A percentile compares a stretch with the other conserved stretches of the same genome.
Evolutionary conservation across 75 land plant genomes (phyloP).

Genomic region (Larix kaempferi): DNA sequence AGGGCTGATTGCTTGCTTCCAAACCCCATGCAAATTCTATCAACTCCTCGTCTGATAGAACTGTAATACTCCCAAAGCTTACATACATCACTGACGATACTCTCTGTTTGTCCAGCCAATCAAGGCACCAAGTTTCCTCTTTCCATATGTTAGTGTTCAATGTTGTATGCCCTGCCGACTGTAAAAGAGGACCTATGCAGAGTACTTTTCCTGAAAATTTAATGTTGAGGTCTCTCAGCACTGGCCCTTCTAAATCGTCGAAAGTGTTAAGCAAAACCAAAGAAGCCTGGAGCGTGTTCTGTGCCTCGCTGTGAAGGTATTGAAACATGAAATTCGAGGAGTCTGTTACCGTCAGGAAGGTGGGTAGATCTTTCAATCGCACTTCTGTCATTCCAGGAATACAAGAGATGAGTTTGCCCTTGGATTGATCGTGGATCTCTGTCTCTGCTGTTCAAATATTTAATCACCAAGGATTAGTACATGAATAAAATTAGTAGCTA

Average conservation of each 20-base stretch:
- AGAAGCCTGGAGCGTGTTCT: not conserved
- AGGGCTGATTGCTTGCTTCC: constrained; percentile 14
- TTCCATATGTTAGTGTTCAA: constrained; percentile 5
- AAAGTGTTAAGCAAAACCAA: constrained; percentile 14
- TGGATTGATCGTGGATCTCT: not conserved
- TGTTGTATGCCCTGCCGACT: not conserved
- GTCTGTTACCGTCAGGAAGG: constrained; percentile 13
- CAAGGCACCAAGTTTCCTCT: constrained; percentile 17
- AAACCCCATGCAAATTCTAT: constrained; percentile 31
- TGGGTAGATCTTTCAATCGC: constrained; percentile 16
- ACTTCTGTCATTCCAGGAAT: constrained; percentile 18
- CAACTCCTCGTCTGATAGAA: constrained; percentile 4
- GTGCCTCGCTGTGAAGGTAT: not conserved
- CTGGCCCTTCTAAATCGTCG: constrained; percentile 6
- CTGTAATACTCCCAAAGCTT: constrained; percentile 24
- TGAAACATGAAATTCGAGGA: constrained; percentile 14
- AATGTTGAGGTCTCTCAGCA: not conserved
- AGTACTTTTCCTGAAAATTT: not conserved
- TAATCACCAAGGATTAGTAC: too few relatives aligned
- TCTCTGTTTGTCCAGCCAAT: constrained; percentile 14
- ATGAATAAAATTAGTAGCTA: too few relatives aligned
- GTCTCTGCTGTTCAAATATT: not conserved
- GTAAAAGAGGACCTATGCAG: constrained; percentile 8
- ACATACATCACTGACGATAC: constrained; percentile 11
- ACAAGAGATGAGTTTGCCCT: constrained; percentile 5